Percentiles rank a stretch among this genome's conserved stretches.
Conservation (phyloP, 257 asterid genomes). For the Rubia yunnanensis region DNA sequence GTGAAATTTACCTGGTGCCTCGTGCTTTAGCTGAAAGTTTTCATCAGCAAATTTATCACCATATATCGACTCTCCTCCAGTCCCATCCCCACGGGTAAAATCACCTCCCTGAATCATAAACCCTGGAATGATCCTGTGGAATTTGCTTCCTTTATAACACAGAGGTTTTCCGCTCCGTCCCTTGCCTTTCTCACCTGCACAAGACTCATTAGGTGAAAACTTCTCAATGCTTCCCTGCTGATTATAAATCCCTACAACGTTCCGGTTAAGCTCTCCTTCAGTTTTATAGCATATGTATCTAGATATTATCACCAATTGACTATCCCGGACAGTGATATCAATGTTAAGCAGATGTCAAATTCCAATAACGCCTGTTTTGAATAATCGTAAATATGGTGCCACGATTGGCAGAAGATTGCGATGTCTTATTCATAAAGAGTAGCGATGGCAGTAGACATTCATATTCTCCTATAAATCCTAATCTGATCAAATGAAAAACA, state of each 20-base stretch:
- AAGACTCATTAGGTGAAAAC: background rate
- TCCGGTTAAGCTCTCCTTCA: background rate
- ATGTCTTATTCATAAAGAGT: background rate
- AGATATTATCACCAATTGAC: background rate
- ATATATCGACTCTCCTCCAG: slow-evolving; percentile 88
- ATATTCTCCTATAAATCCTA: background rate
- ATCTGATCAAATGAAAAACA: slow-evolving; percentile 9
- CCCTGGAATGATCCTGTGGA: slow-evolving; percentile 87
- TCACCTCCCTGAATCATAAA: slow-evolving; percentile 99
- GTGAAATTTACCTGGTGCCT: slow-evolving; percentile 58
- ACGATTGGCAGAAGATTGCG: background rate
- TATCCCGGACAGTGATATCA: background rate
- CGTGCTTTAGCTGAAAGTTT: slow-evolving; percentile 75
- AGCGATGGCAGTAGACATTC: background rate
- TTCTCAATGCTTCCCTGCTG: background rate
- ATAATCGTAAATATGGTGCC: background rate
- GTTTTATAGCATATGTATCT: background rate
- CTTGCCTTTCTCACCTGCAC: slow-evolving; percentile 81
- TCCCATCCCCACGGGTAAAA: slow-evolving; percentile 84
- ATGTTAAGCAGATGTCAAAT: background rate
- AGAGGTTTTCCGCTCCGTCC: slow-evolving; percentile 73
- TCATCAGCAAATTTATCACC: slow-evolving; percentile 71
- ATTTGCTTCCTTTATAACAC: slow-evolving; percentile 71
- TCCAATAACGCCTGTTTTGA: background rate
- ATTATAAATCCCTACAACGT: background rate